Base-by-base conservation (phyloP, 495 filamentous ascomycete genomes). In the Lasiosphaeris hirsuta region DNA sequence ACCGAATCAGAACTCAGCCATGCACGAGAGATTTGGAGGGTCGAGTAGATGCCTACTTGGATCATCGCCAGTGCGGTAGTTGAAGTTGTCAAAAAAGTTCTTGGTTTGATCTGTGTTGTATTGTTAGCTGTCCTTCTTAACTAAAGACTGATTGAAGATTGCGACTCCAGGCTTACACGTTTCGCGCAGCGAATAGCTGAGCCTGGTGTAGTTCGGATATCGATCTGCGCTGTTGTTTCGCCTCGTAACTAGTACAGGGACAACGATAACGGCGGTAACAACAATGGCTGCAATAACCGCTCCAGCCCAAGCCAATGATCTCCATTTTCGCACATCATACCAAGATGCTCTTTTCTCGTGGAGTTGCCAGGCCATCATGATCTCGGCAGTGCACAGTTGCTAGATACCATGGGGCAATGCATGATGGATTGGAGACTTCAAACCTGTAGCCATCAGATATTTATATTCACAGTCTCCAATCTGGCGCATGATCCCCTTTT, bases 61-160 rank as follows among this genome's bases (percentile, higher is more conserved):
- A 48, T 74, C 70, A 36, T 59, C 70, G n/a, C 61, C 65, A 35
- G 18, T 43, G 56, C 58, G 71, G 58, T 73, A 74, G 57, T 73
- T 65, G 69, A 86, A 85, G 47, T 79, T 79, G 63, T 81, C 74
- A 65, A 84, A 84, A 64, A 85, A 86, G 4, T 71, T 59, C 18
- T 67, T 64, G 51, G 74, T 70, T 44, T 65, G 52, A 58, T 78
- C 72, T 81, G 43, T 13, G 30, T 34, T 30, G 10, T n/a, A 50
- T 35, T 33, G 37, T 54, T n/a, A 33, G 18, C 19, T 7, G 40
- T 36, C 39, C 10, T 4, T n/a, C 13, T 34, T 47, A 13, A 49
- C 41, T 33, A 10, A 39, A 17, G 14, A 34, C 11, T 44, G 35
- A 38, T 1, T 36, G 18, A 11, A 10, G 4, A 43, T 10, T 14